Evolutionary conservation across 371 early-diverging fungal genomes (phyloP).

Genomic region (Sporodiniella umbellata): DNA sequence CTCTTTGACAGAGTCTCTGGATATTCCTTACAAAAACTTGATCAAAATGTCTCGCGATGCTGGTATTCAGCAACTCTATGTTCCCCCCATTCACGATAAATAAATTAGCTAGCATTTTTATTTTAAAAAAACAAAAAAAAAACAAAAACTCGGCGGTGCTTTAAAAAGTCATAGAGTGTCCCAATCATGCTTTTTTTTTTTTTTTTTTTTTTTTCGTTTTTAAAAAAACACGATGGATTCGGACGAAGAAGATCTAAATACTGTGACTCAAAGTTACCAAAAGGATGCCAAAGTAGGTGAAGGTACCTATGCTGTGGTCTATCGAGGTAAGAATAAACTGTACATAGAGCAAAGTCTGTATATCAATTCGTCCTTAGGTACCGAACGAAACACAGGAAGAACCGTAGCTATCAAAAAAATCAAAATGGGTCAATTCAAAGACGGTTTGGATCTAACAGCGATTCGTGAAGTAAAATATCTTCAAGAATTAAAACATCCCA

Average conservation of each 20-base stretch:
- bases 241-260: constrained; percentile 54
- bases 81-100: constrained; percentile 33
- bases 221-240: constrained; percentile 16
- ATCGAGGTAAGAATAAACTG: constrained; percentile 65
- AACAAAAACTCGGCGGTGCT: neutral
- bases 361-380: too few relatives aligned
- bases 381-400: constrained; percentile 53
- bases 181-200: neutral
- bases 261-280: constrained; percentile 64
- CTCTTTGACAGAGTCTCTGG: constrained; percentile 36
- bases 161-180: too few relatives aligned
- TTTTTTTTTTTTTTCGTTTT: constrained; percentile 3
- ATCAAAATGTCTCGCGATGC: constrained; percentile 38
- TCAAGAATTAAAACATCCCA: constrained; percentile 90
- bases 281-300: constrained; percentile 90
- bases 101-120: neutral
- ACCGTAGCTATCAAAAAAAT: constrained; percentile 95
- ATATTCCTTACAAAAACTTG: constrained; percentile 39
- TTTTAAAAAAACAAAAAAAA: neutral
- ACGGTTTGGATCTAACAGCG: constrained; percentile 92
- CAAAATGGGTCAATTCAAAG: constrained; percentile 85
- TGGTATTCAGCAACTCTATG: constrained; percentile 23
- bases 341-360: too few relatives aligned
- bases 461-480: constrained; percentile 97
- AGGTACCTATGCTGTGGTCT: constrained; percentile 95